Percentiles rank a stretch among this genome's conserved stretches.
These are phyloP conservation scores for Coemansia sp. DNA, from an alignment of 192 early-diverging fungal species.

Conservation along the genomic window DNA sequence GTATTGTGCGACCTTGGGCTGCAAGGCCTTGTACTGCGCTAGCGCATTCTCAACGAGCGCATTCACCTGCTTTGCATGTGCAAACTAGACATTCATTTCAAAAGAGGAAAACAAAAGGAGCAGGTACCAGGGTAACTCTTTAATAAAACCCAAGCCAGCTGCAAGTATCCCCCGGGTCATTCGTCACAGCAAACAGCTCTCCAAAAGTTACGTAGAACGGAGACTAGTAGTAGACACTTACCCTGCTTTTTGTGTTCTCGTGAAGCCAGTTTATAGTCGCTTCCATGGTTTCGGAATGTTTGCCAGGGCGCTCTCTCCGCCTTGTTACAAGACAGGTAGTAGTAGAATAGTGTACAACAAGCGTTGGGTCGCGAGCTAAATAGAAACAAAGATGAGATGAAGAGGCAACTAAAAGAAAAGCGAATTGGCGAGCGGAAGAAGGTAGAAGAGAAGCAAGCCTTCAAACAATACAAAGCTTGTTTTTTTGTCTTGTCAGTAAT, in stretches of 20 bases:
- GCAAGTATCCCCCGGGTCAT: not conserved
- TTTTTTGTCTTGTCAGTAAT: too few species aligned
- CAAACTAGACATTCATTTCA: conserved; percentile 30
- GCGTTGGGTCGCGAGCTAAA: not conserved
- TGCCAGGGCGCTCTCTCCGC: not conserved
- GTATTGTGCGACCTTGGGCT: conserved; percentile 37
- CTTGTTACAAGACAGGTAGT: not conserved
- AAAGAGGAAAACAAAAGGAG: not conserved
- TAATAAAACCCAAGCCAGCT: not conserved
- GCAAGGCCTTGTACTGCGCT: conserved; percentile 32
- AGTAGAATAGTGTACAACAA: conserved; percentile 3
- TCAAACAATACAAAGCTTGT: not conserved
- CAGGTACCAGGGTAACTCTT: not conserved
- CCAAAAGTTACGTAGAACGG: not conserved
- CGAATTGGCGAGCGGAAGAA: not conserved
- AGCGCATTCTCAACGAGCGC: conserved; percentile 30
- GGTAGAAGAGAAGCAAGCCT: not conserved
- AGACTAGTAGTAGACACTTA: conserved; percentile 14
- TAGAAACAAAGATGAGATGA: not conserved
- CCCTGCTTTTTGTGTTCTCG: conserved; percentile 43
- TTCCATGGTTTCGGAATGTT: conserved; percentile 20
- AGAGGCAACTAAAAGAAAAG: not conserved
- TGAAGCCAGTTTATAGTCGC: conserved; percentile 39
- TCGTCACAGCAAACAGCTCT: not conserved
- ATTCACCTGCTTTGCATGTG: conserved; percentile 27